Base-by-base conservation (phyloP, 2,329 filamentous ascomycete genomes). In the Colletotrichum sp. region DNA sequence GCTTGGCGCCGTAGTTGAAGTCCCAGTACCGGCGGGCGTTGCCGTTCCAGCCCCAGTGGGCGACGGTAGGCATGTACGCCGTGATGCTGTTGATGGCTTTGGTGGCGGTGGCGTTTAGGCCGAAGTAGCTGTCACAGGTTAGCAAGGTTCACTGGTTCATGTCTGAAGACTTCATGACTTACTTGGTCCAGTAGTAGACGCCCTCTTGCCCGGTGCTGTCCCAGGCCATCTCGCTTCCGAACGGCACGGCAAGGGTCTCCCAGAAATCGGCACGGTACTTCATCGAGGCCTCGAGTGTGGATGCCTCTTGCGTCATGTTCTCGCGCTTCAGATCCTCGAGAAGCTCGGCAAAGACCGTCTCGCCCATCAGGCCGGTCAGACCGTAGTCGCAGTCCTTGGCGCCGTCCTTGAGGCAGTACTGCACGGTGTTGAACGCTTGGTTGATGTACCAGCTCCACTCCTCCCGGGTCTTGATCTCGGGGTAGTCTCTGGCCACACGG, bases 41-140 rank as follows among this genome's bases (percentile, higher is more conserved):
- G 15, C 91, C 91, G 68, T 92, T 91, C 89, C 89, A 92, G 4
- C 89, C 91, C 91, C 91, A 92, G 77, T 92, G 91, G 1, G 90
- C 84, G 0, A 92, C 88, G 0, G 89, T 90, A 0, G 91, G 90
- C 84, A 88, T 91, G 77, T 89, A 92, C 0, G 89, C 91, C 2
- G 90, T 80, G 6, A 92, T 89, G 26, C 87, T 89, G 71, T 89
- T 85, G 62, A 92, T 84, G 0, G 87, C 88, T 78, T 92, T 92
- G 2, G 80, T 80, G 0, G 84, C 86, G 0, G 89, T 89, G 0
- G 79, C 79, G 1, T 82, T 82, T 63, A 89, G 84, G 3, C 87
- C 87, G 79, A 92, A 92, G 79, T 91, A 88, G 34, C 86, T 76
- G 34, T 9, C 44, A 6, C 7, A 9, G 1, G 63, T 73, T 63